Evolutionary conservation across 441 rosid genomes (phyloP), one percentile per base, ranked within the genome.

Genomic region (Croton setiger): DNA sequence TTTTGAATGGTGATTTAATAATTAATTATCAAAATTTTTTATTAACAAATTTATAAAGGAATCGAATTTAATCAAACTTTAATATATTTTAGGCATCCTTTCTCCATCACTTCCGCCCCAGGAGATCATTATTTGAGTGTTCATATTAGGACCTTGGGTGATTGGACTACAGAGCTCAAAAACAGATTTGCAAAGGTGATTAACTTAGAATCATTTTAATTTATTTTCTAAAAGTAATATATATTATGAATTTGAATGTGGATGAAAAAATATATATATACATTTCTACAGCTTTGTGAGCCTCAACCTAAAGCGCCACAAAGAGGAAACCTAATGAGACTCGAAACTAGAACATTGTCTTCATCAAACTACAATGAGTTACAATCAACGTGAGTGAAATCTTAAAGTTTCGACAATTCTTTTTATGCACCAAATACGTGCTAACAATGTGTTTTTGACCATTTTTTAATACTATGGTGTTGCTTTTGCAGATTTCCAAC

Each of bases 81-180:
- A 11, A 27, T 60, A 20, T 41, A 11, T 44, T 69, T 2, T 63
- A 91, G 97, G 98, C 98, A 94, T 79, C 98, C 96, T 9, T 92
- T 94, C 70, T 90, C 96, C 21, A 94, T 94, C 76, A 94, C 99
- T 55, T 94, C 97, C 9, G 98, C 99, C 13, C 97, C 98, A 17
- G 90, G 87, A 55, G 99, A 92, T 71, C 88, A 87, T 59, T 87
- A 83, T 73, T 63, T 94, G 80, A 92, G 97, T 55, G 88, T 94
- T 63, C 99, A 92, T 82, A 92, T 92, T 68, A 60, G 99, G 75
- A 74, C 97, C 18, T 72, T 94, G 33, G 99, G 98, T 64, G 99
- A 94, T 67, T 92, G 98, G 98, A 94, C 98, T 36, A 80, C 87
- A 9, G 97, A 85, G 70, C 90, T 94, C 54, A 87, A 71, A 71